These are phyloP conservation scores for Jamesozyma hellenica DNA, from an alignment of 805 yeast genomes.

Conservation along the genomic window DNA sequence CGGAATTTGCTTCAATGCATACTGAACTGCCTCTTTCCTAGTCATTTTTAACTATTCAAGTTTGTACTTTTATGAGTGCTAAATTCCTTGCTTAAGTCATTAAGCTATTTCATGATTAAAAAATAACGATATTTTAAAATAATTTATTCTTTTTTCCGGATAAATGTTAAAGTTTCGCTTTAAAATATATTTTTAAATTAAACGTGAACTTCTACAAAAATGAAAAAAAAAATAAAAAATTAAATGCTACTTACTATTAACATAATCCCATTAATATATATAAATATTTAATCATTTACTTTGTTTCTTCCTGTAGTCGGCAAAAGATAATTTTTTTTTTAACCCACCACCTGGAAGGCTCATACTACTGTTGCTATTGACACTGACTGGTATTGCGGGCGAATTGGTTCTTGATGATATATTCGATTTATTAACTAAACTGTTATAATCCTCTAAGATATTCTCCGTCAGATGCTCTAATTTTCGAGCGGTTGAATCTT, in stretches of 20 bases:
- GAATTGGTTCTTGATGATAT: background rate
- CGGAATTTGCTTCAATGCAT: conserved; percentile 22
- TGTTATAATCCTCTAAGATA: background rate
- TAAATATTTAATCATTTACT: conserved; percentile 5
- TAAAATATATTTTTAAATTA: no score
- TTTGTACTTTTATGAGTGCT: no score
- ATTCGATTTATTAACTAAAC: background rate
- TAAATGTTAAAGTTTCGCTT: no score
- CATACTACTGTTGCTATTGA: conserved; percentile 5
- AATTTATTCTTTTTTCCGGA: no score
- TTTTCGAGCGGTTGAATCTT: no score
- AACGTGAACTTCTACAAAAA: no score
- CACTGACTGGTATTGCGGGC: background rate
- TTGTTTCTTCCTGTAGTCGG: conserved; percentile 29
- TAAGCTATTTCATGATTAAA: no score
- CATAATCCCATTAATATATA: no score
- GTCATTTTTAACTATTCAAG: conserved; percentile 16
- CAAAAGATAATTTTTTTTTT: conserved; percentile 30
- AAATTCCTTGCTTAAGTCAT: no score
- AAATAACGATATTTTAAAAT: no score
- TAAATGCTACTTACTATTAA: no score
- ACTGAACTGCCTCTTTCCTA: conserved; percentile 20
- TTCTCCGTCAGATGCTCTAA: background rate
- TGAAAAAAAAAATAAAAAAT: no score
- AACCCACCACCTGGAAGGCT: conserved; percentile 1